A percentile compares a stretch with the other conserved stretches of the same genome.
These are phyloP conservation scores for Sporothrix mexicana DNA, from an alignment of 2,329 filamentous ascomycete genomes.

Conservation along the genomic window DNA sequence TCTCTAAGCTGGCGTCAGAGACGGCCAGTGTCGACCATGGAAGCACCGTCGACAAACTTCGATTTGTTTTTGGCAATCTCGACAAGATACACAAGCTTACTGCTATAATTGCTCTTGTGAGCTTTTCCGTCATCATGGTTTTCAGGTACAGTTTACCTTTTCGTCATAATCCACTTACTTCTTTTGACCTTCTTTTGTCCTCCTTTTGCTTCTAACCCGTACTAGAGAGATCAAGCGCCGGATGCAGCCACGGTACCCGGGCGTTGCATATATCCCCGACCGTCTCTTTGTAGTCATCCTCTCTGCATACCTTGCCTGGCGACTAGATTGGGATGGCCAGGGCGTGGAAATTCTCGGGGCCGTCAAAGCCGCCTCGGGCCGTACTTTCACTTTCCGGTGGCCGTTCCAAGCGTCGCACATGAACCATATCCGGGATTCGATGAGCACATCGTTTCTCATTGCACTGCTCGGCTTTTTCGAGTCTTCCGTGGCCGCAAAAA, in stretches of 20 bases:
- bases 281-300: slow-evolving; percentile 87
- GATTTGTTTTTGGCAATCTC: slow-evolving; percentile 75
- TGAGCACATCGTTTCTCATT: slow-evolving; percentile 92
- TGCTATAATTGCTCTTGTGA: slow-evolving; percentile 74
- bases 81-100: slow-evolving; percentile 75
- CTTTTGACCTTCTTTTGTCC: neutral
- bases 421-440: slow-evolving; percentile 80
- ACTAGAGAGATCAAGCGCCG: slow-evolving; percentile 79
- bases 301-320: slow-evolving; percentile 79
- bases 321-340: slow-evolving; percentile 75
- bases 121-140: slow-evolving; percentile 90
- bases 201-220: slow-evolving; percentile 4
- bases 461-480: slow-evolving; percentile 98
- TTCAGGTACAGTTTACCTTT: slow-evolving; percentile 64
- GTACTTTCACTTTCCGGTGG: slow-evolving; percentile 80
- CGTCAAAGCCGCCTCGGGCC: slow-evolving; percentile 74
- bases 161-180: neutral
- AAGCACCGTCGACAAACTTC: slow-evolving; percentile 83
- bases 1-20: slow-evolving; percentile 69
- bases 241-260: slow-evolving; percentile 78
- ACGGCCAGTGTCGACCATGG: slow-evolving; percentile 73
- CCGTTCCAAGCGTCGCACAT: slow-evolving; percentile 80
- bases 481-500: slow-evolving; percentile 94
- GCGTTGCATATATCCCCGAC: slow-evolving; percentile 87
- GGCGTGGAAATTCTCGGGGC: slow-evolving; percentile 85